Conservation (phyloP, 192 early-diverging fungal species). For the Diversispora epigaea region DNA sequence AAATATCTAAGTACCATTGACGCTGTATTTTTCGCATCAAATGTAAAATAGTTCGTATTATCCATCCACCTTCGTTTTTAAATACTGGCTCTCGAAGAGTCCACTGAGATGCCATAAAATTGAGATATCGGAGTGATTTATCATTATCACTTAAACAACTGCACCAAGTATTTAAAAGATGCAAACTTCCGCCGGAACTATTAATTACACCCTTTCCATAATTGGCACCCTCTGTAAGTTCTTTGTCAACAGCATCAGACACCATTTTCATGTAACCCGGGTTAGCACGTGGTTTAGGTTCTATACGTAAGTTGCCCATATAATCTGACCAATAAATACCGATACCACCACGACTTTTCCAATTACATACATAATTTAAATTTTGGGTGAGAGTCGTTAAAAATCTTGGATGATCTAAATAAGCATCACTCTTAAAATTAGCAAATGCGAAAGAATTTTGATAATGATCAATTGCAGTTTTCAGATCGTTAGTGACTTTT, state of each 20-base stretch:
- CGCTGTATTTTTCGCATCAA: conserved; percentile 60
- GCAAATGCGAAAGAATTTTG: background rate
- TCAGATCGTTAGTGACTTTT: background rate
- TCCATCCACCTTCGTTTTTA: conserved; percentile 72
- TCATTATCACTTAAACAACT: conserved; percentile 30
- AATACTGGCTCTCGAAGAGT: conserved; percentile 6
- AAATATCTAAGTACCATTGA: conserved; percentile 63
- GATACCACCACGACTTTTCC: conserved; percentile 77
- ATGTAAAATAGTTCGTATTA: conserved; percentile 64
- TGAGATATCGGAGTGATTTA: conserved; percentile 32
- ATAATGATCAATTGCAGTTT: background rate
- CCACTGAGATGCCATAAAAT: conserved; percentile 33
- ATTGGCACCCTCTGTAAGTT: conserved; percentile 62
- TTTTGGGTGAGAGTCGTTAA: background rate
- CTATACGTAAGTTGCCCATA: conserved; percentile 22
- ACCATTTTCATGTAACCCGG: conserved; percentile 76
- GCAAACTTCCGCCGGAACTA: conserved; percentile 25
- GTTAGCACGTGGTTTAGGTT: conserved; percentile 22
- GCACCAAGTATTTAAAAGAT: conserved; percentile 15
- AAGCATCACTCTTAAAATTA: background rate
- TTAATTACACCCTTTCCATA: conserved; percentile 62
- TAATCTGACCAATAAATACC: conserved; percentile 42
- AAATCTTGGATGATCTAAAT: background rate
- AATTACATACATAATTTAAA: conserved; percentile 60
- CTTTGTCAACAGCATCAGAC: conserved; percentile 74